Conservation (phyloP, 805 yeast genomes). For the Citeromyces matritensis region DNA sequence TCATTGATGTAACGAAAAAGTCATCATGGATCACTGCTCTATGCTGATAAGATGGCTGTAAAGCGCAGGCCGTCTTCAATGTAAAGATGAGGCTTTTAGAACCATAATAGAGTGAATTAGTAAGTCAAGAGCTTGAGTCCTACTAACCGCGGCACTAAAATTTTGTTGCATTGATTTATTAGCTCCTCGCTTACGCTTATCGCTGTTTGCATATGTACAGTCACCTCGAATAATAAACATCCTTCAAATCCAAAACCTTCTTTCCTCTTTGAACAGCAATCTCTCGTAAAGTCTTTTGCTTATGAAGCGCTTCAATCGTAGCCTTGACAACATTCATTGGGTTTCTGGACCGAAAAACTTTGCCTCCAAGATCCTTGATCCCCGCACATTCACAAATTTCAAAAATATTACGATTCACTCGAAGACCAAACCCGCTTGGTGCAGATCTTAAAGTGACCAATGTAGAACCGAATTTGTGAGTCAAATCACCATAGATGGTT, state of each 20-base stretch:
- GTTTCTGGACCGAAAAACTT: constrained; percentile 85
- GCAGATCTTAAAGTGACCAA: constrained; percentile 71
- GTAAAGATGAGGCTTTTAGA: too few relatives aligned
- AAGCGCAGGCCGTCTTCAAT: too few relatives aligned
- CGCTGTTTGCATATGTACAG: neutral
- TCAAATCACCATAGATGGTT: constrained; percentile 76
- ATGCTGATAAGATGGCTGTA: too few relatives aligned
- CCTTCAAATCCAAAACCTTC: constrained; percentile 85
- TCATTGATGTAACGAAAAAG: too few relatives aligned
- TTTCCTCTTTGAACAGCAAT: constrained; percentile 88
- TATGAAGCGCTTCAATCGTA: constrained; percentile 65
- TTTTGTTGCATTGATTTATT: neutral
- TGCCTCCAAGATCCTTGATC: constrained; percentile 83
- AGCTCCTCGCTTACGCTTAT: neutral
- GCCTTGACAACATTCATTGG: constrained; percentile 91
- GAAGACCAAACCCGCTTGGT: constrained; percentile 85
- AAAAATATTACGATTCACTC: constrained; percentile 81
- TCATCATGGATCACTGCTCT: too few relatives aligned
- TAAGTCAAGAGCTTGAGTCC: too few relatives aligned
- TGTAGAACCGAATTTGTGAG: constrained; percentile 78
- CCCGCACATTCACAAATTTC: constrained; percentile 92
- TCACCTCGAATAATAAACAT: constrained; percentile 56
- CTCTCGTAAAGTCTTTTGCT: constrained; percentile 74
- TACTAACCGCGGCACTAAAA: neutral
- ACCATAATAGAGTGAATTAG: too few relatives aligned